Conservation (phyloP, 805 yeast genomes). For the Wickerhamiella azymoides region DNA sequence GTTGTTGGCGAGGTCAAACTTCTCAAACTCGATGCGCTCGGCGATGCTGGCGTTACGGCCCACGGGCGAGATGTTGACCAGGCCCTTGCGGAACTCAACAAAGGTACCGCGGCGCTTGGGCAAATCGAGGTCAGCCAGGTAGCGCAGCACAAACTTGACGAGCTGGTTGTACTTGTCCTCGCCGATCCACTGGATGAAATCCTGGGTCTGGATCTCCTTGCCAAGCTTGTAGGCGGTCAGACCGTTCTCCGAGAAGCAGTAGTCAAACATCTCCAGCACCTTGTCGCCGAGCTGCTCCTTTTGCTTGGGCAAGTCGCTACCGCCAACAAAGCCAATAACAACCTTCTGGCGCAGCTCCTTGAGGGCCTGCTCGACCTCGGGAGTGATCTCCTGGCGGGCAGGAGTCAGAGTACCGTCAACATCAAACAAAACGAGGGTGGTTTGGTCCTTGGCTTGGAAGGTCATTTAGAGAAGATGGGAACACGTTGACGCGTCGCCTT, state of each 20-base stretch:
- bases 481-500: slow-evolving; percentile 6
- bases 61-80: slow-evolving; percentile 95
- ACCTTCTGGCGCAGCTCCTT: slow-evolving; percentile 73
- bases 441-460: slow-evolving; percentile 29
- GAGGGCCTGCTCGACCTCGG: slow-evolving; percentile 61
- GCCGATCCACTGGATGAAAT: slow-evolving; percentile 92
- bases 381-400: slow-evolving; percentile 58
- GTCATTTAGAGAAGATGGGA: slow-evolving; percentile 30
- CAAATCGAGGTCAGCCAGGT: slow-evolving; percentile 72
- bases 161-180: slow-evolving; percentile 85
- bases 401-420: slow-evolving; percentile 98
- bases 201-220: slow-evolving; percentile 76
- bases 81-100: slow-evolving; percentile 97
- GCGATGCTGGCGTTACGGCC: slow-evolving; percentile 95
- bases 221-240: slow-evolving; percentile 93
- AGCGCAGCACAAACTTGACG: slow-evolving; percentile 70
- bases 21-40: slow-evolving; percentile 88
- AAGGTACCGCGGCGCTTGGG: slow-evolving; percentile 99
- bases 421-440: slow-evolving; percentile 82
- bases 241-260: slow-evolving; percentile 95
- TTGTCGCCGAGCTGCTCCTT: slow-evolving; percentile 84
- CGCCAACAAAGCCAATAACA: slow-evolving; percentile 96
- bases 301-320: slow-evolving; percentile 88
- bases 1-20: slow-evolving; percentile 63
- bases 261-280: slow-evolving; percentile 72